Evolutionary conservation across 2,329 filamentous ascomycete species (phyloP), one percentile per base, ranked within the genome.

Genomic region (Juglanconis sp.): DNA sequence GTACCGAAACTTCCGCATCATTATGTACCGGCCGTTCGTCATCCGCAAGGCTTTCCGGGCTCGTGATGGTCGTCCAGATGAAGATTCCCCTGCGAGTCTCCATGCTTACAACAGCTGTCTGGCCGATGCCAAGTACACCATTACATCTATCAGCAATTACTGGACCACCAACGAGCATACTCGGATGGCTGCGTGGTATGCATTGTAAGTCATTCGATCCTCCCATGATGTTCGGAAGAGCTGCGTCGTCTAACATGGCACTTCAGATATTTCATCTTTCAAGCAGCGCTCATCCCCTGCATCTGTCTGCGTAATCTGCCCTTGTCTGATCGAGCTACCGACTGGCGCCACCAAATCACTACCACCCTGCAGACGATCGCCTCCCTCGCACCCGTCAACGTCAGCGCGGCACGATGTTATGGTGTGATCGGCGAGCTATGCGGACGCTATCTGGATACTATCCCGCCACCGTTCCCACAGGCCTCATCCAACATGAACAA

Each of bases 21-120:
- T 81, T 56, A 78, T 79, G 72, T 79, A 79, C 61, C 69, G 78
- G 4, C 75, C 78, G 0, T 79, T 78, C 53, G 73, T 81, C 17
- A 77, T 80, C 31, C 73, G 75, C 4, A 71, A 69, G 56, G 73
- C 68, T 24, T 67, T 72, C 35, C 68, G 63, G 57, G 60, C 57
- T 35, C 68, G 65, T 32, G 64, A 64, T 15, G 63, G 63, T 53
- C 63, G 60, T 24, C 64, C 58, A 3, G 53, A 61, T 31, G 60
- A 64, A 57, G 59, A 62, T 13, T 62, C 62, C 0, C 62, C 62
- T 15, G 64, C 63, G 46, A 60, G 64, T 63, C 44, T 69, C 61
- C 60, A 62, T 17, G 74, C 74, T 1, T 69, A 72, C 17, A 64
- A 68, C 38, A 69, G 72, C 15, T 80, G 78, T 60, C 69, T 80